Evolutionary conservation across 352 stramenopile genomes (phyloP).

Genomic region (Globisporangium radiosum): DNA sequence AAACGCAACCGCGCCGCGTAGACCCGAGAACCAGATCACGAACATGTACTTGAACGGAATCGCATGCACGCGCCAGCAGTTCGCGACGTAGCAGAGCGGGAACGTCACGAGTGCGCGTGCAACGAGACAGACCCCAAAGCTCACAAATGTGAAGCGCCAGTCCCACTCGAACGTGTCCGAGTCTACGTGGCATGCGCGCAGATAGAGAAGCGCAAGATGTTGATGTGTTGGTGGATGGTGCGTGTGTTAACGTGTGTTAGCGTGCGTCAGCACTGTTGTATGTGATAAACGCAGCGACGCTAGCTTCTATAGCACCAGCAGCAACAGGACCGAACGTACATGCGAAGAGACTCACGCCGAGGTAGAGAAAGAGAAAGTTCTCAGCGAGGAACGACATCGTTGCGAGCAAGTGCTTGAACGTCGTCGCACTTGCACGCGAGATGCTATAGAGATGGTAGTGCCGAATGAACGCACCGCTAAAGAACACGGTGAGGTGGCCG

Average conservation of each 20-base stretch:
- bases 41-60: slow-evolving; percentile 67
- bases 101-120: slow-evolving; percentile 67
- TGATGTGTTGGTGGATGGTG: too few species aligned
- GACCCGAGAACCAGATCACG: slow-evolving; percentile 90
- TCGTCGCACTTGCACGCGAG: slow-evolving; percentile 39
- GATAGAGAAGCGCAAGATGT: not conserved
- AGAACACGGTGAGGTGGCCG: slow-evolving; percentile 90
- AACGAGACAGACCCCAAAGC: slow-evolving; percentile 36
- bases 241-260: too few species aligned
- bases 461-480: slow-evolving; percentile 77
- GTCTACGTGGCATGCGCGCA: slow-evolving; percentile 8
- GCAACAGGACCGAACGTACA: slow-evolving; percentile 12
- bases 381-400: slow-evolving; percentile 62
- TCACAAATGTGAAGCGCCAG: slow-evolving; percentile 56
- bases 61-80: slow-evolving; percentile 25
- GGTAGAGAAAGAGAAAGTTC: slow-evolving; percentile 71
- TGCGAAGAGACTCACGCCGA: slow-evolving; percentile 65
- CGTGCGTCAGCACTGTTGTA: too few species aligned
- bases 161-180: slow-evolving; percentile 51
- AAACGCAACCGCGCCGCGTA: slow-evolving; percentile 91
- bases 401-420: slow-evolving; percentile 55
- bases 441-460: slow-evolving; percentile 77
- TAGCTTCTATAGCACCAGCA: not conserved
- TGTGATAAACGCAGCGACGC: too few species aligned
- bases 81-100: slow-evolving; percentile 55